Evolutionary conservation across 768 basidiomycete species (phyloP), one percentile per base, ranked within the genome.

Genomic region (Leccinellum albellum): DNA sequence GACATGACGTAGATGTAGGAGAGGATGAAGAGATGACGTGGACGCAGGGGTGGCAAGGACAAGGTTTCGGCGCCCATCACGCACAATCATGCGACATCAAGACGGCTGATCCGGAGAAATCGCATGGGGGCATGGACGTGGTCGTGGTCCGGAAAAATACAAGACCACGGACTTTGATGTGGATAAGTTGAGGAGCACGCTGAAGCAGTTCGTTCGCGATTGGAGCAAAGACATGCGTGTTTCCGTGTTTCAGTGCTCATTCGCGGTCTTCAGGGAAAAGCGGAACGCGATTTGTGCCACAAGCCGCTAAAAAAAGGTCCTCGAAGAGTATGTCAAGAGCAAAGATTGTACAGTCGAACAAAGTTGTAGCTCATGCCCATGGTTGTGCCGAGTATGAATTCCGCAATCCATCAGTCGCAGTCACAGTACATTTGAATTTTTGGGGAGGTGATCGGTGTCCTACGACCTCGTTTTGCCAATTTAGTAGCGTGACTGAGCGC

Each of bases 191-290:
- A 76, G 94, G 56, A 94, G 92, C 66, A 96, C 94, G 0, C 73
- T 98, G 37, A 92, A 96, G 66, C 94, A 96, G 64, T 88, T 96
- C 51, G 94, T 94, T 10, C 81, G 94, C 13, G 94, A 98, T 67
- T 98, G 95, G 94, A 91, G 89, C 58, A 80, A 78, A 61, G 88
- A 92, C 77, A 91, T 93, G 40, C 45, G 73, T 63, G 1, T 29
- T 47, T 29, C 12, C n/a, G n/a, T n/a, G n/a, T n/a, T n/a, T n/a
- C n/a, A 12, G 15, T 5, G 1, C 44, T 46, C 40, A 4, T 42
- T 46, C 17, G 12, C 31, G 6, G 13, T 53, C 12, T 24, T 17
- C 61, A 94, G 88, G 94, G 94, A 1, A 78, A 75, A 61, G 68
- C 71, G 1, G 95, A 98, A 68, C 82, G 95, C 9, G 86, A 92